A percentile compares a stretch with the other conserved stretches of the same genome.
Conservation (phyloP, 1,284 basidiomycete genomes). For the Serendipita sp. region DNA sequence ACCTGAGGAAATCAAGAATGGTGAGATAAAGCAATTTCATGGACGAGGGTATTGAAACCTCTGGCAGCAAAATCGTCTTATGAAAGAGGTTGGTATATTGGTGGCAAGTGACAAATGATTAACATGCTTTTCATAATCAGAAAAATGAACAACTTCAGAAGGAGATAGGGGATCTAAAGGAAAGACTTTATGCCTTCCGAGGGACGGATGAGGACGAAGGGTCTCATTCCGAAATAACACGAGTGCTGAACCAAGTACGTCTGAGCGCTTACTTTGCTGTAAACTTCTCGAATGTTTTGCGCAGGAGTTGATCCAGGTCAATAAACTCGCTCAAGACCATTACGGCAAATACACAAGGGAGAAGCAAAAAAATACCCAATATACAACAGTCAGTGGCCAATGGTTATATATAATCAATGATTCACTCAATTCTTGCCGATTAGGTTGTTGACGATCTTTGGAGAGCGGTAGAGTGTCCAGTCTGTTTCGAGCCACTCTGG, state of each 20-base stretch:
- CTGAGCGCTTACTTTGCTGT: neutral
- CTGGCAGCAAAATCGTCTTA: neutral
- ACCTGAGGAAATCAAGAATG: neutral
- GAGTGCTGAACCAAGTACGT: neutral
- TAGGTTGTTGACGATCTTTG: neutral
- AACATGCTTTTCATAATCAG: neutral
- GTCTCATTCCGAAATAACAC: neutral
- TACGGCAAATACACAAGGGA: too few species aligned
- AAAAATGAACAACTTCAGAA: neutral
- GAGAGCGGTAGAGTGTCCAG: neutral
- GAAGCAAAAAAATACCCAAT: neutral
- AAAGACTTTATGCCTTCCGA: neutral
- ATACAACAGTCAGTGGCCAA: neutral
- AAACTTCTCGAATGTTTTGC: neutral
- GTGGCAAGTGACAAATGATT: neutral
- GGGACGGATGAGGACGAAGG: neutral
- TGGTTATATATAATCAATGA: neutral
- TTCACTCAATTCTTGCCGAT: too few species aligned
- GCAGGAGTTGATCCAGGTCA: neutral
- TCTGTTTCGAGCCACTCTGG: slow-evolving; percentile 4
- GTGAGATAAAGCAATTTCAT: neutral
- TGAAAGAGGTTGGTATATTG: neutral
- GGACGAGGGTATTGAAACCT: neutral
- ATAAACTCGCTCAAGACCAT: neutral
- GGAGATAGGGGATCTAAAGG: neutral